Evolutionary conservation across 2,329 filamentous ascomycete genomes (phyloP).

Genomic region (Ustulina deusta): DNA sequence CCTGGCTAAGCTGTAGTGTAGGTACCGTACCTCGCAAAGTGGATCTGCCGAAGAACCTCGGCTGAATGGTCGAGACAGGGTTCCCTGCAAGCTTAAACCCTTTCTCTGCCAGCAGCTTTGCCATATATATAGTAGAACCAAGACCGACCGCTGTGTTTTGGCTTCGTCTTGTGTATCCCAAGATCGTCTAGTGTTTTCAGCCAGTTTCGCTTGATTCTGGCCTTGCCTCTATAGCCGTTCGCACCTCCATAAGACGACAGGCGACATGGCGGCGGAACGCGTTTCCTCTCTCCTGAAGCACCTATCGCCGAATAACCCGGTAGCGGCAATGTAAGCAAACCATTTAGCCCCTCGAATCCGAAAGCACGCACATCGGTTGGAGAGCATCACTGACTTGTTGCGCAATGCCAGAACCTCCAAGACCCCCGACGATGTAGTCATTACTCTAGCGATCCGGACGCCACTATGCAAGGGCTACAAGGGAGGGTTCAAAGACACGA

Average conservation of each 20-base stretch:
- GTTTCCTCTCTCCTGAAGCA: conserved; percentile 90
- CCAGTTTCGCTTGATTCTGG: neutral
- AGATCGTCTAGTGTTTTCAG: neutral
- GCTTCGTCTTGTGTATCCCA: neutral
- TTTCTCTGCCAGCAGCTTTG: neutral
- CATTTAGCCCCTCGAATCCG: conserved; percentile 14
- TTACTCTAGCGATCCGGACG: conserved; percentile 90
- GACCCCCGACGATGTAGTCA: conserved; percentile 96
- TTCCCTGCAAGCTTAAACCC: neutral
- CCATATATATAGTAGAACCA: neutral
- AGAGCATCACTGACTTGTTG: conserved; percentile 10
- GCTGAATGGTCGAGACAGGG: conserved; percentile 23
- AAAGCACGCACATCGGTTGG: neutral
- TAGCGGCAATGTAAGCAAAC: conserved; percentile 79
- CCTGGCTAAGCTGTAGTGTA: neutral
- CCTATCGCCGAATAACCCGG: conserved; percentile 77
- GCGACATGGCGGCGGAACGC: conserved; percentile 83
- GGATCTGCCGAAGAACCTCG: conserved; percentile 36
- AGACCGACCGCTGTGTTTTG: neutral
- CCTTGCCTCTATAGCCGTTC: conserved; percentile 3
- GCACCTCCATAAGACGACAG: neutral
- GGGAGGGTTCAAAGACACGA: conserved; percentile 95
- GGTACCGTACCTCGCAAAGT: neutral
- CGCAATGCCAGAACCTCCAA: conserved; percentile 76
- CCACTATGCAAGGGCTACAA: conserved; percentile 89